Percentiles rank a stretch among this genome's conserved stretches.
phyloP scores from a whole-genome alignment of 768 basidiomycete genomes.

The Sarcomyxa edulis region DNA sequence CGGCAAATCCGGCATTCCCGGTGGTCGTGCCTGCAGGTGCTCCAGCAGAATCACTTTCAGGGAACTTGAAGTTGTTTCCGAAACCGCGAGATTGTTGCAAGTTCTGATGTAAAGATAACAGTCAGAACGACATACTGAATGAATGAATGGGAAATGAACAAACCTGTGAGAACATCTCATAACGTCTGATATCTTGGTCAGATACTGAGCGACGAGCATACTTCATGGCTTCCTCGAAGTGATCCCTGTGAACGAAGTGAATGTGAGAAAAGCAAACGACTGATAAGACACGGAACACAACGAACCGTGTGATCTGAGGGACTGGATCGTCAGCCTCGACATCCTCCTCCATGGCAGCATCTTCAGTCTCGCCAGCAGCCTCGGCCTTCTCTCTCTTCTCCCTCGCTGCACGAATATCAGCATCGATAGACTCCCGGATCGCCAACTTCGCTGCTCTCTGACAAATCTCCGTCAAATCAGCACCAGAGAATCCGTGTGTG shows the following conservation, averaged over 20 bases:
- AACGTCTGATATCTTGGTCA: conserved; percentile 93
- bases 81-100: conserved; percentile 89
- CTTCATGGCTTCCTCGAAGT: conserved; percentile 99
- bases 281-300: conserved; percentile 6
- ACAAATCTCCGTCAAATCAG: conserved; percentile 99
- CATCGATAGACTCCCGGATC: conserved; percentile 91
- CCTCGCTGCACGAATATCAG: conserved; percentile 75
- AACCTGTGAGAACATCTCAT: conserved; percentile 97
- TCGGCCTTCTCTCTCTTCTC: conserved; percentile 83
- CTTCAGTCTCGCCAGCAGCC: conserved; percentile 59
- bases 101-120: conserved; percentile 43
- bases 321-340: conserved; percentile 85
- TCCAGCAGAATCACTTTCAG: conserved; percentile 53
- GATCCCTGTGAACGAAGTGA: conserved; percentile 47
- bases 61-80: conserved; percentile 98
- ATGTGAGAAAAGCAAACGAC: conserved; percentile 6
- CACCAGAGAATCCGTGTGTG: conserved; percentile 98
- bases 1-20: conserved; percentile 75
- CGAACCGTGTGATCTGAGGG: conserved; percentile 75
- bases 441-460: conserved; percentile 97
- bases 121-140: conserved; percentile 6
- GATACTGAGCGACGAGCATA: conserved; percentile 96
- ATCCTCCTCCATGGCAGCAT: conserved; percentile 68
- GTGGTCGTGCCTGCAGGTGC: conserved; percentile 36
- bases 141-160: conserved; percentile 13